These are phyloP conservation scores for Karstenula rhodostoma DNA, from an alignment of 2,329 filamentous ascomycete species.

Conservation along the genomic window DNA sequence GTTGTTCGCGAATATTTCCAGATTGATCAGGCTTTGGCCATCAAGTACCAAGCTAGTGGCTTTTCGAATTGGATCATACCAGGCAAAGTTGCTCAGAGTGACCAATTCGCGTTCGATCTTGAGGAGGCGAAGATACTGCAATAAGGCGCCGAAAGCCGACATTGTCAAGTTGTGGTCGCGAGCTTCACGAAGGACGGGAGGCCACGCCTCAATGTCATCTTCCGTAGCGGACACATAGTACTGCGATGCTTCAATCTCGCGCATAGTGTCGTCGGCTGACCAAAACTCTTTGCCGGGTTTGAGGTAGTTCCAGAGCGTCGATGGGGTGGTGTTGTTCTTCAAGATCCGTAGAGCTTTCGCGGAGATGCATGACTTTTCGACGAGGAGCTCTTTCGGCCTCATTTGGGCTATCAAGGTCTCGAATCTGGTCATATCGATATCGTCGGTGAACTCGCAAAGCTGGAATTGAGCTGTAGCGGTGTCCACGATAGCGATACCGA, in stretches of 20 bases:
- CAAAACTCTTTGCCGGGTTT: conserved; percentile 91
- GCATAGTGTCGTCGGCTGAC: conserved; percentile 80
- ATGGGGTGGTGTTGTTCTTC: conserved; percentile 93
- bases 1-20: conserved; percentile 96
- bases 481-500: conserved; percentile 93
- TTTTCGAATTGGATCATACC: conserved; percentile 93
- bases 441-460: conserved; percentile 89
- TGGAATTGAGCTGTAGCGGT: conserved; percentile 96
- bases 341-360: conserved; percentile 90
- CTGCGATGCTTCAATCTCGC: conserved; percentile 78
- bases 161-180: conserved; percentile 83
- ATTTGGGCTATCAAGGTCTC: conserved; percentile 96
- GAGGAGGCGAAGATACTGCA: conserved; percentile 82
- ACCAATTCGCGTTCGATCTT: conserved; percentile 90
- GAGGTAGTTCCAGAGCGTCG: conserved; percentile 93
- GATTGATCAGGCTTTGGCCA: conserved; percentile 94
- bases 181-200: conserved; percentile 73
- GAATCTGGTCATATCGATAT: conserved; percentile 93
- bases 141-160: conserved; percentile 87
- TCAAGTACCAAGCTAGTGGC: conserved; percentile 89
- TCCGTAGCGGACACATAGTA: conserved; percentile 75
- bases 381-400: conserved; percentile 82
- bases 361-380: conserved; percentile 85
- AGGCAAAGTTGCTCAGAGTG: conserved; percentile 87
- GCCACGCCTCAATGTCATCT: conserved; percentile 75